Evolutionary conservation across 257 asterid genomes (phyloP).

Genomic region (Solanum tarijense): DNA sequence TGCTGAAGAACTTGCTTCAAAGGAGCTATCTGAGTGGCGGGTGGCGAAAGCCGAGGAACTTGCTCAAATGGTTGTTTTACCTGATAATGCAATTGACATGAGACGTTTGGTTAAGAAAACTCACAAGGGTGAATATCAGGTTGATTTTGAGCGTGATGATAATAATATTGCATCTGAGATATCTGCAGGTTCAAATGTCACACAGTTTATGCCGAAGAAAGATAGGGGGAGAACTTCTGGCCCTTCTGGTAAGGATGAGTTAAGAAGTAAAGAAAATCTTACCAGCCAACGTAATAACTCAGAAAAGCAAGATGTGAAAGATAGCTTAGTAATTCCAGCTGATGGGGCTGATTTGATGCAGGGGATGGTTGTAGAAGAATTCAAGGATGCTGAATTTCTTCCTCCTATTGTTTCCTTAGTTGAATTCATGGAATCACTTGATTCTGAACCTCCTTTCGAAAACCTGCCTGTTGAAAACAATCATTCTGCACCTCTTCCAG

Average conservation of each 20-base stretch:
- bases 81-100: conserved; percentile 71
- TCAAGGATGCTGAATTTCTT: conserved; percentile 70
- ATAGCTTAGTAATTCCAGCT: conserved; percentile 63
- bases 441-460: conserved; percentile 90
- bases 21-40: conserved; percentile 95
- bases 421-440: conserved; percentile 95
- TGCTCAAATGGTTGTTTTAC: conserved; percentile 87
- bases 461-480: conserved; percentile 41
- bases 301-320: conserved; percentile 47
- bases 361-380: conserved; percentile 88
- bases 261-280: conserved; percentile 27
- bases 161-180: conserved; percentile 42
- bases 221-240: conserved; percentile 9
- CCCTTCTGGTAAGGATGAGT: conserved; percentile 26
- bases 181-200: conserved; percentile 40
- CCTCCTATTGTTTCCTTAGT: conserved; percentile 92
- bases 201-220: conserved; percentile 14
- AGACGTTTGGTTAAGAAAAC: conserved; percentile 90
- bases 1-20: conserved; percentile 98
- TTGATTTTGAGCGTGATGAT: conserved; percentile 68
- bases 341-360: conserved; percentile 95
- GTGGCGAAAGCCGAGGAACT: conserved; percentile 88
- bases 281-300: conserved; percentile 25
- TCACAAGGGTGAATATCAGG: conserved; percentile 97
- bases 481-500: conserved; percentile 13